Evolutionary conservation across 2,329 filamentous ascomycete genomes (phyloP).

Genomic region (Alternaria triticina): DNA sequence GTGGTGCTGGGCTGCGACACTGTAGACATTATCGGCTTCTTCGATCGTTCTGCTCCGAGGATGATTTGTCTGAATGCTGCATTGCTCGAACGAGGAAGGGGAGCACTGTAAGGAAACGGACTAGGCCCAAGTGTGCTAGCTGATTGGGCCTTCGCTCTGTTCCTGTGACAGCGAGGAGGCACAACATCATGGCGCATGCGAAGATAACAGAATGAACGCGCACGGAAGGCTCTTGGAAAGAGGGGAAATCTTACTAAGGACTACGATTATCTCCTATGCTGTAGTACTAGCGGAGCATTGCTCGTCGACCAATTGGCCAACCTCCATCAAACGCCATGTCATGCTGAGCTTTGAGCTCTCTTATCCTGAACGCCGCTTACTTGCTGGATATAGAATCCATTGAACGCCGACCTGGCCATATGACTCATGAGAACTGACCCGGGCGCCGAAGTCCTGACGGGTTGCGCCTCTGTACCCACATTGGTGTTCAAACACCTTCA

Average conservation of each 20-base stretch:
- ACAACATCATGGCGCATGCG: not conserved
- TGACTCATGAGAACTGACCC: not conserved
- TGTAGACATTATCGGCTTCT: not conserved
- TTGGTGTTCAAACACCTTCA: not conserved
- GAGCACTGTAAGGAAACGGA: not conserved
- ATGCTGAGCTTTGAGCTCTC: constrained; percentile 4
- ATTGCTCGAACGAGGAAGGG: not conserved
- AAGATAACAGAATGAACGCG: not conserved
- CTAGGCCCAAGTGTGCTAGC: not conserved
- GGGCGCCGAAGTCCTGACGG: not conserved
- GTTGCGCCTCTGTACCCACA: not conserved
- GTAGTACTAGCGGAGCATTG: constrained; percentile 2
- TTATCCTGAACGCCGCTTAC: constrained; percentile 3
- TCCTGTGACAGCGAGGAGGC: not conserved
- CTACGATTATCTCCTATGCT: constrained; percentile 13
- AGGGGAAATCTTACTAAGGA: constrained; percentile 2
- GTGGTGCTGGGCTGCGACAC: not conserved
- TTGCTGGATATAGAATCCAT: not conserved
- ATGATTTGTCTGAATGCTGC: not conserved
- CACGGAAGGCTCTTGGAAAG: not conserved
- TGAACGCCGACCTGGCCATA: constrained; percentile 7
- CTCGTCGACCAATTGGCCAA: not conserved
- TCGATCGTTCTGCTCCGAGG: not conserved
- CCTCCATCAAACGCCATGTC: constrained; percentile 2
- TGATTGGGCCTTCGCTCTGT: not conserved